phyloP scores from a whole-genome alignment of 2,329 filamentous ascomycete species.

The Monilinia fructigena region DNA sequence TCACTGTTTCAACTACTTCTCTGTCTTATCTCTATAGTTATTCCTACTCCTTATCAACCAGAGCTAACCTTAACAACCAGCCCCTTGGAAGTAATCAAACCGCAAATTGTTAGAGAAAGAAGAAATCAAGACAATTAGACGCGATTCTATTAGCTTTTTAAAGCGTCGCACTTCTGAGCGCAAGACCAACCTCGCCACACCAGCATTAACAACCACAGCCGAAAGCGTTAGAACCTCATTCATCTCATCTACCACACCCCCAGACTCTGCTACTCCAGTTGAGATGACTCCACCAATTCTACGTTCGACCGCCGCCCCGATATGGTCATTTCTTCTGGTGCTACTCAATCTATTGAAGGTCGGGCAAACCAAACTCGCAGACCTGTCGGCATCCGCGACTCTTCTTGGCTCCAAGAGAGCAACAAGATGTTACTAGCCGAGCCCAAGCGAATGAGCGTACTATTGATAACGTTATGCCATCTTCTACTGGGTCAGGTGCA shows the following conservation, averaged over 20 bases:
- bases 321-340: neutral
- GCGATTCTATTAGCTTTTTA: slow-evolving; percentile 5
- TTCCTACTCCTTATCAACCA: neutral
- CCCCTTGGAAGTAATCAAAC: neutral
- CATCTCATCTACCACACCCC: neutral
- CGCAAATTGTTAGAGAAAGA: slow-evolving; percentile 17
- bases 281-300: neutral
- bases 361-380: neutral
- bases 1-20: too few relatives aligned
- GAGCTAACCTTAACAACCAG: slow-evolving; percentile 1
- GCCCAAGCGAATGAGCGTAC: neutral
- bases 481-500: neutral
- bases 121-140: slow-evolving; percentile 14
- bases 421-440: neutral
- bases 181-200: neutral
- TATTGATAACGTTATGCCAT: neutral
- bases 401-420: neutral
- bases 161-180: slow-evolving; percentile 17
- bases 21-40: neutral
- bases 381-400: neutral
- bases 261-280: neutral
- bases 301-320: neutral
- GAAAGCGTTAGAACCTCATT: neutral
- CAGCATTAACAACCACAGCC: slow-evolving; percentile 3
- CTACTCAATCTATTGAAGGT: neutral